Percentiles rank a stretch among this genome's conserved stretches.
These are phyloP conservation scores for Fusarium citri DNA, from an alignment of 2,329 filamentous ascomycete species.

Conservation along the genomic window DNA sequence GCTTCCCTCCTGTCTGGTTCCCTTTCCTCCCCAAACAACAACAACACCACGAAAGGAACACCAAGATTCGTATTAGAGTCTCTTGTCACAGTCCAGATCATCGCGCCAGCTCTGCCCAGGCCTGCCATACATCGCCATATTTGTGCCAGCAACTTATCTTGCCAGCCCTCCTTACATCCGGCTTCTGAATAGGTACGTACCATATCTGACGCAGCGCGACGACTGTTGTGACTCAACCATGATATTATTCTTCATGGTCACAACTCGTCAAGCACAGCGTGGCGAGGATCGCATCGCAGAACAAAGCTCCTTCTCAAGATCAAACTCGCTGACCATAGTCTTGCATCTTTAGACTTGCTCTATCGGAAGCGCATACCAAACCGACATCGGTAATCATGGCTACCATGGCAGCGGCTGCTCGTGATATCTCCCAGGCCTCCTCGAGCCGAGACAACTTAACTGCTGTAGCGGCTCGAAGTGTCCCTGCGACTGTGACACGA, in stretches of 20 bases:
- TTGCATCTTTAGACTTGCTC: constrained; percentile 54
- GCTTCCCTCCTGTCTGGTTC: constrained; percentile 51
- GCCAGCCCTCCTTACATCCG: constrained; percentile 43
- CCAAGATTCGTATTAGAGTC: constrained; percentile 65
- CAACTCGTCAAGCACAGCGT: constrained; percentile 8
- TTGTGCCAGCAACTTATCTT: constrained; percentile 43
- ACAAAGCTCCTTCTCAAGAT: constrained; percentile 3
- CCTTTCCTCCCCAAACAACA: constrained; percentile 59
- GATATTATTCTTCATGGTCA: constrained; percentile 19
- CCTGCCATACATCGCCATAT: constrained; percentile 46
- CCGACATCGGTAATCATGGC: constrained; percentile 65
- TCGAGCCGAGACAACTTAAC: constrained; percentile 75
- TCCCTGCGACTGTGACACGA: constrained; percentile 70
- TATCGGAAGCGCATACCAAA: constrained; percentile 58
- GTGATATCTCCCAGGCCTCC: constrained; percentile 73
- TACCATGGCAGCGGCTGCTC: constrained; percentile 73
- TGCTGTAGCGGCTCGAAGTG: constrained; percentile 76
- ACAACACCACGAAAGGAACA: constrained; percentile 63
- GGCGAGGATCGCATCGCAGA: constrained; percentile 26
- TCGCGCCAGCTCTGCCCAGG: constrained; percentile 63
- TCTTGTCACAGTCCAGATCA: constrained; percentile 70
- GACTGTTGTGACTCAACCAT: constrained; percentile 43
- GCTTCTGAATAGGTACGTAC: constrained; percentile 52
- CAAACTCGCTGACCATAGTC: constrained; percentile 32
- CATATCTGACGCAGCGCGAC: constrained; percentile 14